Base-by-base conservation (phyloP, 305 asterid species). In the Fraxinus velutina region DNA sequence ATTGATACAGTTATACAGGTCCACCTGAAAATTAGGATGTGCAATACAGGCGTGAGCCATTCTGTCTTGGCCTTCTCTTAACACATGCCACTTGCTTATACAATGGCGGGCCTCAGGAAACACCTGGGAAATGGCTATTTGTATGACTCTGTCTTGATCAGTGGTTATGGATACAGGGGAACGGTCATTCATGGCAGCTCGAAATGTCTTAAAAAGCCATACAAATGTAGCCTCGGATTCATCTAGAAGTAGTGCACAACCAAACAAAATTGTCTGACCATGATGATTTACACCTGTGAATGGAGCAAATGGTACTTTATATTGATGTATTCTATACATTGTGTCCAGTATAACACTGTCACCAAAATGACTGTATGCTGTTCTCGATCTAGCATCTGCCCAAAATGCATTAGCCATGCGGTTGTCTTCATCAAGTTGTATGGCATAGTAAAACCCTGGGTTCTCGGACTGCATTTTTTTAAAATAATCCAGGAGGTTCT, bases 241-340 rank as follows among this genome's bases (percentile, higher is more conserved):
- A 86, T 94, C 95, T 60, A 91, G 83, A 86, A 94, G 92, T 76
- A 94, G 85, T 2, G 93, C 95, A 87, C 97, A 91, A 66, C 96
- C 95, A 78, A 94, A 94, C 87, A 94, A 89, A 86, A 90, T 80
- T 79, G 86, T 88, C 85, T 92, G 98, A 66, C 95, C 98, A 76
- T 94, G 98, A 90, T 94, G 94, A 89, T 92, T 94, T 81, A 94
- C 90, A 27, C 98, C 98, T 13, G 98, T 92, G 86, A 94, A 89
- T 60, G 97, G 95, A 79, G 89, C 89, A 88, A 92, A 89, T 29
- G 98, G 97, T 55, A 92, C 98, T 85, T 77, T 87, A 80, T 75
- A 90, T 78, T 88, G 93, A 81, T 91, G 91, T 62, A 70, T 85
- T 86, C 92, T 88, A 89, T 90, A 94, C 50, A 85, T 84, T 5